Base-by-base conservation (phyloP, 345 rosid species). In the Alliaria petiolata region DNA sequence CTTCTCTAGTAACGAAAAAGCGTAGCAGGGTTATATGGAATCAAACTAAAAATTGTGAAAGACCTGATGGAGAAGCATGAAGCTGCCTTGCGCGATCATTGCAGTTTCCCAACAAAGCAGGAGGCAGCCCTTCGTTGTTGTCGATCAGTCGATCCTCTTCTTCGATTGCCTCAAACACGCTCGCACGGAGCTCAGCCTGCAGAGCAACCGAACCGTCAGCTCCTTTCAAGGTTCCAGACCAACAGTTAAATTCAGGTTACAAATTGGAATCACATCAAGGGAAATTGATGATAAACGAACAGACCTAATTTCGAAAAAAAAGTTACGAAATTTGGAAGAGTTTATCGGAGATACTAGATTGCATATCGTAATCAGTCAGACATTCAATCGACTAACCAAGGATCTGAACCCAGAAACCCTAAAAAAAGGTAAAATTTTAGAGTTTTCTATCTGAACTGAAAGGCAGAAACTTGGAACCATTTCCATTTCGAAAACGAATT, bases 91-190 rank as follows among this genome's bases (percentile, higher is more conserved):
- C 98, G 50, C 88, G 88, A 25, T 92, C 97, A 52, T 88, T 92
- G 78, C 97, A 95, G 86, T 93, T 95, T 30, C 98, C 99, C 84
- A 95, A 72, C 68, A 95, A 72, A 38, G 99, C 97, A 74, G 96
- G 93, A 69, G 96, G 93, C 22, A 91, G 72, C 5, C 87, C 92
- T 77, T 91, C 95, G 0, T 86, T 90, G 36, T 76, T 87, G 31
- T 95, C 96, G 65, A 88, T 73, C 13, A 90, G 92, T 17, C 57
- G 80, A 78, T 92, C 99, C 66, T 95, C 99, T 82, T 92, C 96
- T 83, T 95, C 98, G 16, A 95, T 95, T 46, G 99, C 99, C 82
- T 87, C 99, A 71, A 92, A 95, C 8, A 95, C 98, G 80, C 97
- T 92, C 22, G 98, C 98, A 69, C 98, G 85, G 1, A 92, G 91